Evolutionary conservation across 352 stramenopile species (phyloP), one percentile per base, ranked within the genome.

Genomic region (Phytophthora vignae): DNA sequence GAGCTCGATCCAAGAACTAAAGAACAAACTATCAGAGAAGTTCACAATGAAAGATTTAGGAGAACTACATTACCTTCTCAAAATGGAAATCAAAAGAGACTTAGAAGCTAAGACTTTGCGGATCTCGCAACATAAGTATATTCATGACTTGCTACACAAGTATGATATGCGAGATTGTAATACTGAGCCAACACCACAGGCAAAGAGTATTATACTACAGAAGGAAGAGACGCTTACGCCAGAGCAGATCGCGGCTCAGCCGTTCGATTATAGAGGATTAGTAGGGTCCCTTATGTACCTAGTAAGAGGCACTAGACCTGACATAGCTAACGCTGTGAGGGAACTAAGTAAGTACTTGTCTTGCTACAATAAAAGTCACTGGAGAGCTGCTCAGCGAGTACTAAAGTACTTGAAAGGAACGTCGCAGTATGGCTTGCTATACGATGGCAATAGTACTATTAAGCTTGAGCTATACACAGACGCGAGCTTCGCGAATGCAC

Each of bases 271-370:
- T 22, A 61, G 21, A 68, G 17, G 60, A 27, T 6, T 68, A 11
- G 50, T 61, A 33, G 50, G 61, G 11, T 36, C 10, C 6, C n/a
- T 68, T n/a, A 68, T 68, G 61, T 55, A 68, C 21, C 27, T 68
- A 44, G 50, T 55, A 19, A 42, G 60, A 55, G 50, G 22, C 9
- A 68, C 50, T 54, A 61, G 21, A 61, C 40, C 38, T 17, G 61
- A 48, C 17, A 68, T 62, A 31, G 61, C 61, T 25, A 68, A 55
- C 14, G 22, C 50, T 14, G 50, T 68, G 11, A 62, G 61, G 17
- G 29, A 68, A 12, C 21, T 71, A 38, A 71, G 33, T 46, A 71
- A 60, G 29, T 66, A 53, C 19, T 17, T 71, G 11, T 71, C 55
- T 38, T 71, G 64, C 44, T 59, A 71, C 4, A 71, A 66, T 65